A percentile compares a stretch with the other conserved stretches of the same genome.
phyloP scores from a whole-genome alignment of 148 eudicot genomes.

The Tetragonia tetragonoides region DNA sequence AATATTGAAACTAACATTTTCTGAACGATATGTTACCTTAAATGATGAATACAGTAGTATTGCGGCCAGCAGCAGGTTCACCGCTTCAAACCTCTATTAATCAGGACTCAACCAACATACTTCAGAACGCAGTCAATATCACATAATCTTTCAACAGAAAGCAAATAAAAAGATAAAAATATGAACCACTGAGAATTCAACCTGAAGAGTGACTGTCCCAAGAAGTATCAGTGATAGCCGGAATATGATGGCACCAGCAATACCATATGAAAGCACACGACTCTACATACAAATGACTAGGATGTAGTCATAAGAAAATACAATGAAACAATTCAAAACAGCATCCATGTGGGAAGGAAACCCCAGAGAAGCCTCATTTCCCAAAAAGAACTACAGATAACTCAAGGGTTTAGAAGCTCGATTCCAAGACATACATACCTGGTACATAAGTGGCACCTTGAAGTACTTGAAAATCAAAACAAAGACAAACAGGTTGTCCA shows the following conservation, averaged over 20 bases:
- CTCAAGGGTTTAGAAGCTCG: neutral
- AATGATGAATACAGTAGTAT: slow-evolving; percentile 82
- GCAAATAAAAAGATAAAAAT: neutral
- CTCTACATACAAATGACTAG: slow-evolving; percentile 41
- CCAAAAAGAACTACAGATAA: neutral
- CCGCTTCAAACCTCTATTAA: slow-evolving; percentile 91
- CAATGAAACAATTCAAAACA: neutral
- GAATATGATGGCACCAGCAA: slow-evolving; percentile 84
- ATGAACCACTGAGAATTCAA: slow-evolving; percentile 23
- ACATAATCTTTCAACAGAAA: neutral
- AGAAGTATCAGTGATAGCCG: slow-evolving; percentile 84
- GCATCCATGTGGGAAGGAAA: neutral
- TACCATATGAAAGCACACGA: slow-evolving; percentile 90
- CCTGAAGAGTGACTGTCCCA: slow-evolving; percentile 95
- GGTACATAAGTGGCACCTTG: slow-evolving; percentile 76
- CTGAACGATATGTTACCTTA: slow-evolving; percentile 50
- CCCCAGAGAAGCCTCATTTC: neutral
- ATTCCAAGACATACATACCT: slow-evolving; percentile 39
- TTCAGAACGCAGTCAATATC: neutral
- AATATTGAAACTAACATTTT: neutral
- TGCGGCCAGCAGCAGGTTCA: slow-evolving; percentile 80
- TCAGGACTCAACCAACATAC: slow-evolving; percentile 1
- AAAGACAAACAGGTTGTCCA: slow-evolving; percentile 94
- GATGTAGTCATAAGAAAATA: slow-evolving; percentile 15
- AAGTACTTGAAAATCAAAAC: slow-evolving; percentile 94